Evolutionary conservation across 1,284 basidiomycete species (phyloP), one percentile per base, ranked within the genome.

Genomic region (Trichosporon sp.): DNA sequence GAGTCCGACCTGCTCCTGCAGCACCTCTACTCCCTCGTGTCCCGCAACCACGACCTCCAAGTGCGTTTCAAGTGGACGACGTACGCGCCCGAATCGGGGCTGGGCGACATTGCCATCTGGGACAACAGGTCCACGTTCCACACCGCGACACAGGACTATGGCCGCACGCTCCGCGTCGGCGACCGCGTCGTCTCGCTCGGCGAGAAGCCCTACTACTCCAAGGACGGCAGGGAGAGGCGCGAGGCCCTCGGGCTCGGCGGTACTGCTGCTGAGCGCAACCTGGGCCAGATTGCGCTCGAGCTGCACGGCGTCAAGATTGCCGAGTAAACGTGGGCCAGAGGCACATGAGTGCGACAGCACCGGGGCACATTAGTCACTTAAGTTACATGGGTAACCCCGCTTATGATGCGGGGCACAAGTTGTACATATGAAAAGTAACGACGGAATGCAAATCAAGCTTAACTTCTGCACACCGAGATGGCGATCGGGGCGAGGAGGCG

Each of bases 131-230:
- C 77, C 12, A 80, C 79, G 3, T 80, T 82, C 74, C 71, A 70
- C 86, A 67, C 76, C n/a, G 81, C 80, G 7, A 88, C 80, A 0
- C 79, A 77, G 48, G 89, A 90, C 76, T 88, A 88, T 73, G 80
- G 78, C 21, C 78, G 84, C 11, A 65, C 70, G 10, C 74, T 80
- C 14, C 86, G 90, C 2, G 80, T 85, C 38, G 90, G 90, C 7
- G 87, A 89, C 75, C 85, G 90, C 14, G 88, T 88, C 7, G 88
- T 90, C 65, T 87, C 87, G 70, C 77, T 90, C 31, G 90, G 90
- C 31, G 90, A 91, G 81, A 85, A 81, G 70, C 90, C 90, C 0
- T 90, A 85, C 83, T 87, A 88, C 38, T 78, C 79, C 71, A 69
- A 66, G 31, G 61, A 68, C 1, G 70, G 77, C 31, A 71, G 76